Base-by-base conservation (phyloP, 2,329 filamentous ascomycete species). In the Coleophoma eucalyptorum region DNA sequence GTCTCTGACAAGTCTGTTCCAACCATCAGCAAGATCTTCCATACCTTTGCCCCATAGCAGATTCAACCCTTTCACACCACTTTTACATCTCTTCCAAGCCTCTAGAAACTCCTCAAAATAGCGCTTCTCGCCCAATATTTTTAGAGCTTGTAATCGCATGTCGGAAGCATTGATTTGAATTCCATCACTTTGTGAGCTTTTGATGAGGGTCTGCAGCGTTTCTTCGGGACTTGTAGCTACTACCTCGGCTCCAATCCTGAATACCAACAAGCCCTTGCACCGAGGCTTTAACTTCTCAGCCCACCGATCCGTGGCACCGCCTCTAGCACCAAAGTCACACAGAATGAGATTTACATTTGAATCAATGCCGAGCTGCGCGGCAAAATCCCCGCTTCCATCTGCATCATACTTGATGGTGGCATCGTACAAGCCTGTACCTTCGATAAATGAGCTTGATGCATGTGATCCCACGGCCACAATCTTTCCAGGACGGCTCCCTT, bases 391-490 rank as follows among this genome's bases (percentile, higher is more conserved):
- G 11, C 43, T 40, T 4, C 44, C 49, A 47, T 57, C 56, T 18
- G 38, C 44, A 32, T 58, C 50, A 43, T 60, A 61, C 19, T 44
- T 50, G 41, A 62, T 15, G 31, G 61, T 54, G 38, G 48, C 49
- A 46, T 60, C 56, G 40, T 53, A 62, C 33, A 60, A 49, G 10
- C 50, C 52, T 26, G 56, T 62, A 3, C 45, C 50, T 43, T 60
- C 45, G 34, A 56, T 53, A 46, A 59, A 59, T 4, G 49, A 21
- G 45, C 53, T 49, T 12, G 61, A 59, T 13, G 50, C 35, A 13
- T 52, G 31, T 26, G 59, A 62, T n/a, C 60, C 60, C 21, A 65
- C 55, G 18, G 49, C 59, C 43, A 60, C 46, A 13, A 62, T 38
- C 15, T 47, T 45, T 15, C 51, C 37, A 6, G 57, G 58, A 33